Conservation (phyloP, 805 yeast species). For the Pichia manshurica region DNA sequence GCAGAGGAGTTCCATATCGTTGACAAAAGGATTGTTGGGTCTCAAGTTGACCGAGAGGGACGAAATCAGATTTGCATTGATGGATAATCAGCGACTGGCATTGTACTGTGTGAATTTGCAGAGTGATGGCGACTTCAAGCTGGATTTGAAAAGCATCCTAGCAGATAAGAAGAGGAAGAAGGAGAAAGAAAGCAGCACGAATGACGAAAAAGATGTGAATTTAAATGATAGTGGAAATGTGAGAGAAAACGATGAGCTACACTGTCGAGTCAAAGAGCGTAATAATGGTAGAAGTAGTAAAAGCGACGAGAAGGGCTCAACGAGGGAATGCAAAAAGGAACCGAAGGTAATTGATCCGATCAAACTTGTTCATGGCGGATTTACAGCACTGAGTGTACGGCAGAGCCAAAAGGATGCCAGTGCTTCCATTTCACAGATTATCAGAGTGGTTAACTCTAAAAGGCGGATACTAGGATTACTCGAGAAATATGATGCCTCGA, state of each 20-base stretch:
- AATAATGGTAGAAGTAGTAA: slow-evolving; percentile 10
- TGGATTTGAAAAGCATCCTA: slow-evolving; percentile 1
- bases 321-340: slow-evolving; percentile 2
- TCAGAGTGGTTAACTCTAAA: slow-evolving; percentile 14
- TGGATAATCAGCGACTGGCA: slow-evolving; percentile 7
- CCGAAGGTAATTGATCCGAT: slow-evolving; percentile 18
- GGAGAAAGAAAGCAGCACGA: background rate
- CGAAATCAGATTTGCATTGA: slow-evolving; percentile 10
- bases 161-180: background rate
- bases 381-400: slow-evolving; percentile 20
- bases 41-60: slow-evolving; percentile 15
- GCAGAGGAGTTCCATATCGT: background rate
- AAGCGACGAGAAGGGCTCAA: slow-evolving; percentile 14
- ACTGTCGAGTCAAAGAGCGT: too few species aligned
- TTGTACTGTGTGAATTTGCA: slow-evolving; percentile 8
- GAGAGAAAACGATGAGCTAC: background rate
- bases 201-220: slow-evolving; percentile 15
- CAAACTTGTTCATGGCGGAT: slow-evolving; percentile 26
- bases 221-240: slow-evolving; percentile 11
- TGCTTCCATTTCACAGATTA: slow-evolving; percentile 8
- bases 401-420: slow-evolving; percentile 17
- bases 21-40: slow-evolving; percentile 1
- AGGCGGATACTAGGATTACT: slow-evolving; percentile 8
- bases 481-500: slow-evolving; percentile 4
- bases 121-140: slow-evolving; percentile 18